Base-by-base conservation (phyloP, 78 protist species). In the Planoprotostelium fungivorum region DNA sequence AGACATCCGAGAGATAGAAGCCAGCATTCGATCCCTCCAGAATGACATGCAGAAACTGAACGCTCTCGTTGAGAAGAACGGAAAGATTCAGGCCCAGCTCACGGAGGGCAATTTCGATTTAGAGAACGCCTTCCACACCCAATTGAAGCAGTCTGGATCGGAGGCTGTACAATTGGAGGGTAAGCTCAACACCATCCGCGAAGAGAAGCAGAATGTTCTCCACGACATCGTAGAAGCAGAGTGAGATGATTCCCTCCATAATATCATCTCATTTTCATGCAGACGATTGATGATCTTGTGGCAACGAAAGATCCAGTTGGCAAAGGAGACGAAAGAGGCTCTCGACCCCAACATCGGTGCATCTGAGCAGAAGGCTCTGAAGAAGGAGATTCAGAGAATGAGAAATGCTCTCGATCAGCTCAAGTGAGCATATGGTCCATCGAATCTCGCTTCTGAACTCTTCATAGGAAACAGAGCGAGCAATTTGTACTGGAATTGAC, bases 221-320 rank as follows among this genome's bases (percentile, higher is more conserved):
- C 9, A 83, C 35, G 90, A 90, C 63, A 86, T 92, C 25, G 86
- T 88, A 63, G 94, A 95, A 83, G 89, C 91, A n/a, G 95, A 95
- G 89, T 35, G 94, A 34, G 84, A 89, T 34, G 29, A 86, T 29
- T 83, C 85, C 87, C 89, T 93, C n/a, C 5, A 25, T 51, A 16
- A 16, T 25, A 16, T 25, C 73, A 51, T 51, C 16, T 51, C 73
- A 25, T 5, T 25, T 16, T 16, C 31, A 25, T 51, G 73, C 16
- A 51, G 73, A 51, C 73, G 73, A 5, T 16, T 51, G 31, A 16
- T 51, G 31, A 25, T 51, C 5, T 10, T 31, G 86, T 90, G 95
- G 95, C 91, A 93, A 38, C 34, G 87, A 85, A 95, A 95, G 90
- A 95, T 95, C 29, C 88, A 91, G 84, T 90, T 95, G 51, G 91